Evolutionary conservation across 2,329 filamentous ascomycete species (phyloP).

Genomic region (Sclerotinia subarctica): DNA sequence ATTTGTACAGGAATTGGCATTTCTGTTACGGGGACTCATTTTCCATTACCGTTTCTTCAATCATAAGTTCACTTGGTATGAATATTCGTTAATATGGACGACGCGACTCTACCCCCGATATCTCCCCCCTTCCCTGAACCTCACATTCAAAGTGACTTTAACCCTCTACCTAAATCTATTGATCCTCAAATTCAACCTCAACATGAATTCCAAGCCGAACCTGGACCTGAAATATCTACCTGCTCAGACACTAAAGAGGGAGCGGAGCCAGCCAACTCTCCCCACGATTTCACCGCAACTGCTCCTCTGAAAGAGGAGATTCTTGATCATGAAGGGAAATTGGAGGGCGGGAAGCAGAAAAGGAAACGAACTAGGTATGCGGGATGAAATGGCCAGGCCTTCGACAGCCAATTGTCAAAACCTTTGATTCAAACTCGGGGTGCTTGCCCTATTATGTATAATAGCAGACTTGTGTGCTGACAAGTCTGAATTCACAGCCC

Average conservation of each 20-base stretch:
- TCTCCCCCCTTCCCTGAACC: conserved; percentile 25
- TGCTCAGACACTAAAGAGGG: conserved; percentile 28
- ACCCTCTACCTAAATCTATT: neutral
- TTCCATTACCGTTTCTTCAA: neutral
- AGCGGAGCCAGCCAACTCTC: conserved; percentile 27
- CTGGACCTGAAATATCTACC: conserved; percentile 18
- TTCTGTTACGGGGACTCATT: neutral
- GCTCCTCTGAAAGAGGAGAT: conserved; percentile 30
- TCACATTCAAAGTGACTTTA: neutral
- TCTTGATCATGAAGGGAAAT: conserved; percentile 38
- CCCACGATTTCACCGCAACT: conserved; percentile 24
- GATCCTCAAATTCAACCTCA: neutral
- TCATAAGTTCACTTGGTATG: conserved; percentile 1
- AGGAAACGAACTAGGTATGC: conserved; percentile 63
- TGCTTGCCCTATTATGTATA: neutral
- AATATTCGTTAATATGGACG: conserved; percentile 32
- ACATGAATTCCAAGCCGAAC: neutral
- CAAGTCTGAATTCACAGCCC: conserved; percentile 52
- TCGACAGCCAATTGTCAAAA: neutral
- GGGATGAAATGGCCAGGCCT: neutral
- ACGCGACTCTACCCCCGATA: conserved; percentile 35
- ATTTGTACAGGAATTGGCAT: neutral
- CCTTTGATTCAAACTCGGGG: neutral
- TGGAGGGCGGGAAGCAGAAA: conserved; percentile 42
- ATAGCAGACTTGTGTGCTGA: neutral